These are phyloP conservation scores for Phytophthora lateralis DNA, from an alignment of 352 stramenopile genomes.

Conservation along the genomic window DNA sequence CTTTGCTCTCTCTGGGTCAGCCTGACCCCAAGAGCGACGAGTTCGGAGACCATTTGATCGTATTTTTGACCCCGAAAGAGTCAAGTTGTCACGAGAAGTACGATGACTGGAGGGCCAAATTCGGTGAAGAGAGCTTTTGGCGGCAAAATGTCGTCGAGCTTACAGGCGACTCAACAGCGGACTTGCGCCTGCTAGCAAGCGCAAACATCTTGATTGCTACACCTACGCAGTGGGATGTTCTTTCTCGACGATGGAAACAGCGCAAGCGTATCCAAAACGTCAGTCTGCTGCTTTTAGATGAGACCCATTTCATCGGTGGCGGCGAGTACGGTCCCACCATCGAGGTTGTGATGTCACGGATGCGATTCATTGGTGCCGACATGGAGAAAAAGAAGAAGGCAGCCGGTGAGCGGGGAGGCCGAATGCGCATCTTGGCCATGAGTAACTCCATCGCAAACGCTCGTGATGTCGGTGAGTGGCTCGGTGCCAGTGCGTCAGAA, in stretches of 20 bases:
- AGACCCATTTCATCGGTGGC: conserved; percentile 97
- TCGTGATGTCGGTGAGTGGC: conserved; percentile 97
- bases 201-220: conserved; percentile 95
- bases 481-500: conserved; percentile 92
- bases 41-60: conserved; percentile 81
- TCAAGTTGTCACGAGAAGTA: conserved; percentile 68
- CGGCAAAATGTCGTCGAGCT: conserved; percentile 90
- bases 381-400: conserved; percentile 75
- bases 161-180: conserved; percentile 93
- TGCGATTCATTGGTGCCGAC: conserved; percentile 96
- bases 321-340: conserved; percentile 91
- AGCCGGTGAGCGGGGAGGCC: conserved; percentile 32
- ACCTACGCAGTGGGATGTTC: conserved; percentile 95
- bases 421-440: conserved; percentile 95
- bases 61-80: conserved; percentile 95
- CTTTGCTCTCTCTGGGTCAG: conserved; percentile 68
- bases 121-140: conserved; percentile 80
- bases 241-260: conserved; percentile 97
- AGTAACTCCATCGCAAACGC: conserved; percentile 98
- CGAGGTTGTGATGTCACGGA: conserved; percentile 97
- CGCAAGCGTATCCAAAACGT: conserved; percentile 96
- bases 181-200: conserved; percentile 92
- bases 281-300: conserved; percentile 95
- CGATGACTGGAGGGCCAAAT: conserved; percentile 87
- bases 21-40: conserved; percentile 61